Evolutionary conservation across 1,284 basidiomycete species (phyloP).

Genomic region (Microbotryum lychnidis-dioicae): DNA sequence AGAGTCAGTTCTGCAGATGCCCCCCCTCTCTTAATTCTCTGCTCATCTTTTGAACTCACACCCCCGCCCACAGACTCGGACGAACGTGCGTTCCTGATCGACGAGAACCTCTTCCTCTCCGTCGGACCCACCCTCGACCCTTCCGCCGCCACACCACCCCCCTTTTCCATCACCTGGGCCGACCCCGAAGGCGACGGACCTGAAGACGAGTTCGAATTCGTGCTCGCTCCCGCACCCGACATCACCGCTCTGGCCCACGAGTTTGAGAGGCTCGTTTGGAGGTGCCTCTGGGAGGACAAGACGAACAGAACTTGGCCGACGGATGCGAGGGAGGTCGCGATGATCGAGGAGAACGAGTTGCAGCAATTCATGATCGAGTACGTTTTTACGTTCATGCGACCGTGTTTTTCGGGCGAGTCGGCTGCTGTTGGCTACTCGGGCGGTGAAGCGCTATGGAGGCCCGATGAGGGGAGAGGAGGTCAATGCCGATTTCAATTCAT

Average conservation of each 20-base stretch:
- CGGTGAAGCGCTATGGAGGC: background rate
- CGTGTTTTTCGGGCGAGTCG: background rate
- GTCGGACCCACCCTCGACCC: slow-evolving; percentile 61
- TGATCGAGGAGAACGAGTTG: slow-evolving; percentile 15
- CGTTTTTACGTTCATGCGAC: background rate
- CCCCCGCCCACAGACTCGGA: slow-evolving; percentile 42
- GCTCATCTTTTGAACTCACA: no score
- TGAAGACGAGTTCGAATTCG: slow-evolving; percentile 51
- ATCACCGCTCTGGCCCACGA: slow-evolving; percentile 35
- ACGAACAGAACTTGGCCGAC: slow-evolving; percentile 26
- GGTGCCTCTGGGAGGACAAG: slow-evolving; percentile 36
- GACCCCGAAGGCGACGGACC: slow-evolving; percentile 53
- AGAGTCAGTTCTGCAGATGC: slow-evolving; percentile 57
- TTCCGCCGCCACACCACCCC: slow-evolving; percentile 34
- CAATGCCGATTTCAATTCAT: background rate
- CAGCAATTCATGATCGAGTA: slow-evolving; percentile 31
- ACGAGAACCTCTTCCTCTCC: slow-evolving; percentile 76
- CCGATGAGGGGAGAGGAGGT: background rate
- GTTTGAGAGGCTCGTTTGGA: slow-evolving; percentile 39
- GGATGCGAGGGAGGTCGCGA: slow-evolving; percentile 10
- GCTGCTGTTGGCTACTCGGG: background rate
- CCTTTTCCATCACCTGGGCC: slow-evolving; percentile 76
- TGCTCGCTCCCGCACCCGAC: slow-evolving; percentile 11
- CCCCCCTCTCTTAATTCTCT: background rate
- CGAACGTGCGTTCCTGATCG: slow-evolving; percentile 84